Evolutionary conservation across 768 basidiomycete species (phyloP).

Genomic region (Tubosaeta brunneosetosa): DNA sequence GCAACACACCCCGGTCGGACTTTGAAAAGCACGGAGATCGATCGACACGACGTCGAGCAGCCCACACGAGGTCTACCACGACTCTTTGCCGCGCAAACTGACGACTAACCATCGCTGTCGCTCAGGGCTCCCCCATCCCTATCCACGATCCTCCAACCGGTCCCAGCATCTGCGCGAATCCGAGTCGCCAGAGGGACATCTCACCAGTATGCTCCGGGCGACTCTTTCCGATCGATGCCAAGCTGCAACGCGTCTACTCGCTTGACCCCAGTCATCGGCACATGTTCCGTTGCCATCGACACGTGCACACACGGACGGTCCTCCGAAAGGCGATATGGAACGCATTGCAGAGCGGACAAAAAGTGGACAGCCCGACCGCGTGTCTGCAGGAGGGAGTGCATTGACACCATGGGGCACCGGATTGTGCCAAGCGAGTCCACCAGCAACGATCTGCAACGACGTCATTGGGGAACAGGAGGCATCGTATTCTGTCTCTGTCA

Average conservation of each 20-base stretch:
- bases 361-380: not conserved
- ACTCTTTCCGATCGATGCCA: not conserved
- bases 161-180: not conserved
- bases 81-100: not conserved
- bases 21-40: not conserved
- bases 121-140: not conserved
- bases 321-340: slow-evolving; percentile 1
- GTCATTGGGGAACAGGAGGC: not conserved
- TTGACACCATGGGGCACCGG: not conserved
- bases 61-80: not conserved
- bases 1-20: not conserved
- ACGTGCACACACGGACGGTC: not conserved
- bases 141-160: not conserved
- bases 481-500: not conserved
- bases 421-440: not conserved
- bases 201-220: not conserved
- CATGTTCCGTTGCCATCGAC: not conserved
- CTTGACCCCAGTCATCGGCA: not conserved
- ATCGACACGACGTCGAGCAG: not conserved
- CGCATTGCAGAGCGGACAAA: slow-evolving; percentile 1
- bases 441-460: not conserved
- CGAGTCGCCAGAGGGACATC: not conserved
- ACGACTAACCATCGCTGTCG: not conserved
- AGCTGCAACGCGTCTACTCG: not conserved
- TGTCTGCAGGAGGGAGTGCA: not conserved